Conservation (phyloP, 1,284 basidiomycete species). For the Cystodermella granulosa region DNA sequence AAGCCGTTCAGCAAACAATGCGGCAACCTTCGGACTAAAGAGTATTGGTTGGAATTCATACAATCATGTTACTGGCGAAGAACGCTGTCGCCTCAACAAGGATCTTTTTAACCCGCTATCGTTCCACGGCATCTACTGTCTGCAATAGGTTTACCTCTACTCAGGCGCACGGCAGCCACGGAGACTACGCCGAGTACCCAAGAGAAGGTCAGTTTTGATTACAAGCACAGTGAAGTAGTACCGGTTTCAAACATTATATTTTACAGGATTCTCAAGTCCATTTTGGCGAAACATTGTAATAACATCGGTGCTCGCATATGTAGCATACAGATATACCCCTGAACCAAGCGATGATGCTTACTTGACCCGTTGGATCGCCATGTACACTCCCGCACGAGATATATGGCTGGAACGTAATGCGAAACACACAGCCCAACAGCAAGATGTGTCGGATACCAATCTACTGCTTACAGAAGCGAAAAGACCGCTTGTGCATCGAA, state of each 20-base stretch:
- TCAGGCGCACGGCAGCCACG: conserved; percentile 37
- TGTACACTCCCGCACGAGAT: conserved; percentile 48
- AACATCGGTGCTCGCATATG: conserved; percentile 44
- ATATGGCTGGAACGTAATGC: conserved; percentile 52
- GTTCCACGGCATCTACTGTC: conserved; percentile 23
- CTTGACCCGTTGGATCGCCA: conserved; percentile 58
- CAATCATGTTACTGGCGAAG: too few relatives aligned
- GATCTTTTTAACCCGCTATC: conserved; percentile 4
- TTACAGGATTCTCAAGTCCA: conserved; percentile 53
- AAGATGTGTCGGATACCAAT: conserved; percentile 43
- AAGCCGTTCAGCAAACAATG: too few relatives aligned
- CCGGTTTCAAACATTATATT: background rate
- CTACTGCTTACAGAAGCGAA: conserved; percentile 49
- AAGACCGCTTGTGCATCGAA: conserved; percentile 53
- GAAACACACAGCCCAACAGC: conserved; percentile 51
- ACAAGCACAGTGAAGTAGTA: background rate
- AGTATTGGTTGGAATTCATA: too few relatives aligned
- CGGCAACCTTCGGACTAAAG: too few relatives aligned
- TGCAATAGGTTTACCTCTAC: conserved; percentile 40
- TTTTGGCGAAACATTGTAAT: conserved; percentile 60
- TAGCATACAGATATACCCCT: conserved; percentile 64
- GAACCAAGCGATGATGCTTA: conserved; percentile 53
- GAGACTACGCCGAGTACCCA: conserved; percentile 45
- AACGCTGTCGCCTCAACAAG: too few relatives aligned
- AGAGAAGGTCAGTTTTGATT: conserved; percentile 50